phyloP scores from a whole-genome alignment of 257 asterid species.

The Paulownia fortunei region DNA sequence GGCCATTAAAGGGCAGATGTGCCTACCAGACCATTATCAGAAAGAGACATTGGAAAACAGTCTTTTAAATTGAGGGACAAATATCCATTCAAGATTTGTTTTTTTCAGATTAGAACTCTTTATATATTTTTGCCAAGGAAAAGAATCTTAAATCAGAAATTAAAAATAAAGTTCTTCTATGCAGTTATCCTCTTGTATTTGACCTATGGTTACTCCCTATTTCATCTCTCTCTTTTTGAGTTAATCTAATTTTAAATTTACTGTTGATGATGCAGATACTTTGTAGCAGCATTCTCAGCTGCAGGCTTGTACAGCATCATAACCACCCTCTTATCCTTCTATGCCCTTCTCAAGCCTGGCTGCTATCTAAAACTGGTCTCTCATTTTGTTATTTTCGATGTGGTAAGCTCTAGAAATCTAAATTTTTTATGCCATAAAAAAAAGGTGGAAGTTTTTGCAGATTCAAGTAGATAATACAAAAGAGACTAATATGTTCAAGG shows the following conservation, averaged over 20 bases:
- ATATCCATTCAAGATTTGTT: neutral
- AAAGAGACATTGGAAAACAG: too few species aligned
- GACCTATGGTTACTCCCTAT: neutral
- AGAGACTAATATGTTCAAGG: neutral
- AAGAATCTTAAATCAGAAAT: too few species aligned
- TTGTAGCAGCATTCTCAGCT: slow-evolving; percentile 58
- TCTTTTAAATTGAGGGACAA: neutral
- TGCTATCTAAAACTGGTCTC: slow-evolving; percentile 28
- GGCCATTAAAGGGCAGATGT: neutral
- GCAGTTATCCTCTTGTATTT: neutral
- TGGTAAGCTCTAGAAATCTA: slow-evolving; percentile 45
- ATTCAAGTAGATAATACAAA: neutral
- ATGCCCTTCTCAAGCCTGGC: slow-evolving; percentile 46
- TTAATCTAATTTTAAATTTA: neutral
- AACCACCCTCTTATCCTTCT: slow-evolving; percentile 46
- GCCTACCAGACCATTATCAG: too few species aligned
- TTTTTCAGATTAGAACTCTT: neutral
- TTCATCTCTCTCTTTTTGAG: neutral
- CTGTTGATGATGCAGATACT: slow-evolving; percentile 54
- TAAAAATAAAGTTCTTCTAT: neutral
- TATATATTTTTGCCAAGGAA: neutral
- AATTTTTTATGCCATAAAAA: neutral
- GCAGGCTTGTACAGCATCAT: slow-evolving; percentile 53
- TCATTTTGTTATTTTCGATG: slow-evolving; percentile 54
- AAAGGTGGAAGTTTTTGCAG: neutral